phyloP scores from a whole-genome alignment of 139 green algal species.

The Closterium sp. region DNA sequence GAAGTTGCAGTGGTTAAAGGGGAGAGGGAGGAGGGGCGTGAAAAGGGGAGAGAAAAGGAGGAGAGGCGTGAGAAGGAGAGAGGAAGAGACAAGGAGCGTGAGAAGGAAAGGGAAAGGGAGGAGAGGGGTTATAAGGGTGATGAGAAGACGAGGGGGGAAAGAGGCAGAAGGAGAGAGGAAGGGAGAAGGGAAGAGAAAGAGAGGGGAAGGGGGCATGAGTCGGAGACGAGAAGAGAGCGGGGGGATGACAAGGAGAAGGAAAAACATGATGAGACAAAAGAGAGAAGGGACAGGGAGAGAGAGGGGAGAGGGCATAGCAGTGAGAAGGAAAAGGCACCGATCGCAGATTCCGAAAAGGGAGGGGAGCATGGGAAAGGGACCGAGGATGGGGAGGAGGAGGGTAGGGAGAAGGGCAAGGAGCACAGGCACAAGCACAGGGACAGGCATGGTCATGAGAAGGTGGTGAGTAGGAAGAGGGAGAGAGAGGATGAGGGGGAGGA shows the following conservation, averaged over 20 bases:
- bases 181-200: background rate
- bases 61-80: background rate
- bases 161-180: background rate
- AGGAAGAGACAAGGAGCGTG: background rate
- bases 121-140: background rate
- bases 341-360: background rate
- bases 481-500: constrained; percentile 1
- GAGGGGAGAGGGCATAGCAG: background rate
- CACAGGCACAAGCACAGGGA: background rate
- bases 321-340: background rate
- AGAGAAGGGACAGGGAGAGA: background rate
- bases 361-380: background rate
- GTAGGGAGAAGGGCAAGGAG: background rate
- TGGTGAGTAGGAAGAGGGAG: background rate
- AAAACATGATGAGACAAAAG: background rate
- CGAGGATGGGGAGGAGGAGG: background rate
- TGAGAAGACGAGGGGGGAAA: background rate
- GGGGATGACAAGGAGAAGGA: background rate
- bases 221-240: background rate
- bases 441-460: background rate
- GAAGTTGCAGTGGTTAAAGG: background rate
- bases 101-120: background rate
- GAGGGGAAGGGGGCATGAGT: background rate
- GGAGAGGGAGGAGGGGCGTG: background rate
- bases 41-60: background rate